Base-by-base conservation (phyloP, 2,329 filamentous ascomycete species). In the Orbilia javanica region DNA sequence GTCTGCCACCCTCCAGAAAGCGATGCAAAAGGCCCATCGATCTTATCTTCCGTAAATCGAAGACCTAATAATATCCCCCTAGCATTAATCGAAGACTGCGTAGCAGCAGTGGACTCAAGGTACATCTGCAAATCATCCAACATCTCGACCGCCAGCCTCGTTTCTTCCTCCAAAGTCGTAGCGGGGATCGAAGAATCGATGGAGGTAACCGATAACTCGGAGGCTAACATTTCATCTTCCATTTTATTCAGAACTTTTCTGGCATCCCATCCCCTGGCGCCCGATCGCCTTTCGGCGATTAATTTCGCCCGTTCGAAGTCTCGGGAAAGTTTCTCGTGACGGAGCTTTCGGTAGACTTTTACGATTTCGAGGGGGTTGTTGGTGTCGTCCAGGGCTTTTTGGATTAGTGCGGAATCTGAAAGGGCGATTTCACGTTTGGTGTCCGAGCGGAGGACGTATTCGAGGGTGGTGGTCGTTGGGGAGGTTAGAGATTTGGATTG, bases 1-100 rank as follows among this genome's bases (percentile, higher is more conserved):
- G 92, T 93, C 77, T 87, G 88, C 91, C 91, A 93, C 1, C 91
- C 93, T 5, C 93, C 93, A 0, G 93, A 96, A 1, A 96, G 86
- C 39, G 89, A 89, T 0, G 86, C 86, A 11, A 92, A 87, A 5
- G 89, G 86, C 77, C 88, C 89, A 13, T 86, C 85, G 77, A 93
- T 88, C 69, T 87, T 86, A 0, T 87, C 83, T 27, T 91, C 88
- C 0, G 89, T 88, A 83, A 95, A 95, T 0, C 92, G 92, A 0
- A 95, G 86, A 55, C 92, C 92, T 0, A 87, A 83, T 3, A 96
- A 86, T 25, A 93, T 89, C 52, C 85, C 88, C 64, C 89, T 89
- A 3, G 92, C 92, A 13, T 74, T 77, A 3, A 71, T 39, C 22
- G 60, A 18, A 27, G 80, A 72, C 7, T 68, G 74, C 13, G 71